Evolutionary conservation across 2,329 filamentous ascomycete species (phyloP).

Genomic region (Cercospora sp.): DNA sequence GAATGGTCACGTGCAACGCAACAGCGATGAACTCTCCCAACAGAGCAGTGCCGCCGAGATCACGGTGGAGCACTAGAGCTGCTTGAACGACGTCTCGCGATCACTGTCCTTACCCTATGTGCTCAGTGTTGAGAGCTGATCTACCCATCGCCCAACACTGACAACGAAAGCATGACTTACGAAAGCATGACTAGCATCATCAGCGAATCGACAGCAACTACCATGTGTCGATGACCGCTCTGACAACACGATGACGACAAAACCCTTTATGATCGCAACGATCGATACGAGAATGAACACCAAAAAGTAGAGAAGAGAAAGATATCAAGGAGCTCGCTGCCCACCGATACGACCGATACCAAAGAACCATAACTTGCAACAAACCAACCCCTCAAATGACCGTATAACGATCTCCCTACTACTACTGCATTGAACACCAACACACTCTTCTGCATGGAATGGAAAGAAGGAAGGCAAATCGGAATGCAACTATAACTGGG

Average conservation of each 20-base stretch:
- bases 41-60: constrained; percentile 61
- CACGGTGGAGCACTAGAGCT: constrained; percentile 59
- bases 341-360: constrained; percentile 19
- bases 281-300: constrained; percentile 26
- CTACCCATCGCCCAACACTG: neutral
- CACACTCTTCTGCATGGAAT: neutral
- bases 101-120: constrained; percentile 13
- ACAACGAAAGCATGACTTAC: constrained; percentile 25
- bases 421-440: constrained; percentile 3
- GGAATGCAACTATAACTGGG: neutral
- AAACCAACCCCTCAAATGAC: neutral
- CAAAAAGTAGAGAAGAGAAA: constrained; percentile 28
- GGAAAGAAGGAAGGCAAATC: neutral
- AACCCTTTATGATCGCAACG: constrained; percentile 26
- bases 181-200: constrained; percentile 28
- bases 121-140: constrained; percentile 2
- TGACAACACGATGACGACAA: constrained; percentile 20
- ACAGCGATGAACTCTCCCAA: constrained; percentile 64
- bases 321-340: constrained; percentile 25
- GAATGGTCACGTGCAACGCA: constrained; percentile 63
- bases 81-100: neutral
- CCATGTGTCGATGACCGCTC: constrained; percentile 19
- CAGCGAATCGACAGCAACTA: constrained; percentile 21
- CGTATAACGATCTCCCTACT: neutral
- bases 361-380: neutral